Conservation (phyloP, 352 stramenopile genomes). For the Globisporangium perplexum region DNA sequence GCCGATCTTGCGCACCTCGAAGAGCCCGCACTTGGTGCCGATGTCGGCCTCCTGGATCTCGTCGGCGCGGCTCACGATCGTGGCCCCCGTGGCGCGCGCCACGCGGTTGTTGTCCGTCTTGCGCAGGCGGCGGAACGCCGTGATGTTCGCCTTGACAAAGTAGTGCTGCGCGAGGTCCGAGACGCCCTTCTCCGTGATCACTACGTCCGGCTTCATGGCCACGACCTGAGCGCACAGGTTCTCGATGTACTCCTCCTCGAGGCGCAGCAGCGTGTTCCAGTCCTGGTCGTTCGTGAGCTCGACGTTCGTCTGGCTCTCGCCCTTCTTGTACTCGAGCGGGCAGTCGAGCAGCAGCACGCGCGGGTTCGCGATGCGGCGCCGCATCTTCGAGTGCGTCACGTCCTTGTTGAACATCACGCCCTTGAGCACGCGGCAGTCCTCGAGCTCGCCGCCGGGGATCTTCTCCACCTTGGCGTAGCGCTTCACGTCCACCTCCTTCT, state of each 20-base stretch:
- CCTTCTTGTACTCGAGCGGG: conserved; percentile 99
- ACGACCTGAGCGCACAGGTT: conserved; percentile 99
- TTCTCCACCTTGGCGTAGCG: conserved; percentile 99
- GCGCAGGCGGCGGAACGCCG: conserved; percentile 96
- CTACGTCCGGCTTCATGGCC: conserved; percentile 98
- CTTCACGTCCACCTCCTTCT: conserved; percentile 99
- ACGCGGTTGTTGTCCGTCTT: conserved; percentile 99
- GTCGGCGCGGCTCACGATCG: conserved; percentile 97
- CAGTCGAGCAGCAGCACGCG: conserved; percentile 98
- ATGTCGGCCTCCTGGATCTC: conserved; percentile 99
- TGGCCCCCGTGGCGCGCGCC: conserved; percentile 94
- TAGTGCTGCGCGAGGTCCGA: conserved; percentile 99
- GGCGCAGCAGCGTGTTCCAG: conserved; percentile 97
- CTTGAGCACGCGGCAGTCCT: conserved; percentile 93
- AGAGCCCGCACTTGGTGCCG: conserved; percentile 97
- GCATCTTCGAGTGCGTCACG: conserved; percentile 99
- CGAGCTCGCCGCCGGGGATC: conserved; percentile 95
- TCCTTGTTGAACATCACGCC: conserved; percentile 99
- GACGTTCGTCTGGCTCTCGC: conserved; percentile 96
- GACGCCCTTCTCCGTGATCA: conserved; percentile 99
- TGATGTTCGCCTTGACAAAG: conserved; percentile 98
- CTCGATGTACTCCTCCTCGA: conserved; percentile 99
- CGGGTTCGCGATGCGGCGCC: conserved; percentile 97
- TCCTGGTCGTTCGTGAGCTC: conserved; percentile 98
- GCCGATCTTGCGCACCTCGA: conserved; percentile 93